These are phyloP conservation scores for Coemansia sp. DNA, from an alignment of 192 early-diverging fungal species.

Conservation along the genomic window DNA sequence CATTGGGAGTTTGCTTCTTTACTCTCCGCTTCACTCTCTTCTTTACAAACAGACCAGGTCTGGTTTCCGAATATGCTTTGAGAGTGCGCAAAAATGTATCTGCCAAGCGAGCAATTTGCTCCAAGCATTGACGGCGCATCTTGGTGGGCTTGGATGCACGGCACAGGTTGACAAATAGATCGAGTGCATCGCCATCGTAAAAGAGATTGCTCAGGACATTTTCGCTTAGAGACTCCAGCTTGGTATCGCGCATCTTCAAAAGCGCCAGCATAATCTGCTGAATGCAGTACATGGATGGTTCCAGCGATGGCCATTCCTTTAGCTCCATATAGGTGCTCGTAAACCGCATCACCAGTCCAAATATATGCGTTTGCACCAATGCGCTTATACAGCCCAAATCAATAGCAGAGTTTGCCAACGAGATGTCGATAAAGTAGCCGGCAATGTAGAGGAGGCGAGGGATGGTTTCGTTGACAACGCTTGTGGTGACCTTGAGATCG, in stretches of 20 bases:
- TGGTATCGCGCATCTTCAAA: slow-evolving; percentile 34
- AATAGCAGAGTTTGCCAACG: slow-evolving; percentile 40
- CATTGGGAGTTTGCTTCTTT: neutral
- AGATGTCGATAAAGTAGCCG: slow-evolving; percentile 49
- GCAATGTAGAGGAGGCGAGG: slow-evolving; percentile 39
- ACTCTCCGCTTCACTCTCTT: slow-evolving; percentile 19
- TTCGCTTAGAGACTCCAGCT: slow-evolving; percentile 35
- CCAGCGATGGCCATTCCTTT: slow-evolving; percentile 30
- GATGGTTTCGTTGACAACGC: slow-evolving; percentile 17
- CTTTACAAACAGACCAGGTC: slow-evolving; percentile 25
- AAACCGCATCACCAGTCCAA: slow-evolving; percentile 38
- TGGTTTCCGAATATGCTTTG: slow-evolving; percentile 22
- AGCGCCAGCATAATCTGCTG: slow-evolving; percentile 40
- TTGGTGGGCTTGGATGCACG: slow-evolving; percentile 39
- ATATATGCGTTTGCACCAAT: slow-evolving; percentile 34
- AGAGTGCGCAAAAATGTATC: slow-evolving; percentile 43
- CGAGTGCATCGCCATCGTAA: slow-evolving; percentile 50
- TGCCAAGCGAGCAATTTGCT: slow-evolving; percentile 29
- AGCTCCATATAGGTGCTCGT: slow-evolving; percentile 42
- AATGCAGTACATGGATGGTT: slow-evolving; percentile 49
- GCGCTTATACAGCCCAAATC: slow-evolving; percentile 41
- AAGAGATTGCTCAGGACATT: slow-evolving; percentile 48
- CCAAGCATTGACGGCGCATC: slow-evolving; percentile 26
- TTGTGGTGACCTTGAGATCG: slow-evolving; percentile 17
- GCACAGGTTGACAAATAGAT: slow-evolving; percentile 43